Conservation (phyloP, 192 early-diverging fungal species). For the Thamnidium elegans region DNA sequence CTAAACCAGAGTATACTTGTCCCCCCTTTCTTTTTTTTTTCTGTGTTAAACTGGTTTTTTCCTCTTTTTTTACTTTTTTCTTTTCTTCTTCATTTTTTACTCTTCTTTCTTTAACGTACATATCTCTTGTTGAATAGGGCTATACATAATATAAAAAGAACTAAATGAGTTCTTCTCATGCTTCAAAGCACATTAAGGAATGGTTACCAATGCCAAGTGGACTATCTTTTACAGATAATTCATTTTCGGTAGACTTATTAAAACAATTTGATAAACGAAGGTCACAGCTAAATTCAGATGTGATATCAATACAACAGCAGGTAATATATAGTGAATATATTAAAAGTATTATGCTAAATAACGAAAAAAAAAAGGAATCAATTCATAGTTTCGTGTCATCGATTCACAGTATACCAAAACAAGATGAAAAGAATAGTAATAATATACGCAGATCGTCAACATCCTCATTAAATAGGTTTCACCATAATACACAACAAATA, state of each 20-base stretch:
- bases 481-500: background rate
- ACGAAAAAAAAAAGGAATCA: too few species aligned
- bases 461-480: too few species aligned
- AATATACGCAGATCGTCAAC: too few species aligned
- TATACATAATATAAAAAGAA: background rate
- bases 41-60: background rate
- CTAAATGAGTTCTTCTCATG: too few species aligned
- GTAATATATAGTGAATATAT: background rate
- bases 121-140: background rate
- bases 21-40: conserved; percentile 1
- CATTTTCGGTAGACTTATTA: conserved; percentile 30
- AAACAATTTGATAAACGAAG: conserved; percentile 25
- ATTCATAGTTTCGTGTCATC: too few species aligned
- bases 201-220: conserved; percentile 23
- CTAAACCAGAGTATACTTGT: too few species aligned
- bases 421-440: too few species aligned
- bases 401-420: too few species aligned
- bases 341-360: too few species aligned
- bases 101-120: background rate
- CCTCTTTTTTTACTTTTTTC: background rate
- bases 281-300: conserved; percentile 5
- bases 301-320: background rate
- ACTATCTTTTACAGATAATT: conserved; percentile 20
- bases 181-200: background rate
- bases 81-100: background rate